Conservation (phyloP, 2,329 filamentous ascomycete genomes). For the Venturia pyrina region DNA sequence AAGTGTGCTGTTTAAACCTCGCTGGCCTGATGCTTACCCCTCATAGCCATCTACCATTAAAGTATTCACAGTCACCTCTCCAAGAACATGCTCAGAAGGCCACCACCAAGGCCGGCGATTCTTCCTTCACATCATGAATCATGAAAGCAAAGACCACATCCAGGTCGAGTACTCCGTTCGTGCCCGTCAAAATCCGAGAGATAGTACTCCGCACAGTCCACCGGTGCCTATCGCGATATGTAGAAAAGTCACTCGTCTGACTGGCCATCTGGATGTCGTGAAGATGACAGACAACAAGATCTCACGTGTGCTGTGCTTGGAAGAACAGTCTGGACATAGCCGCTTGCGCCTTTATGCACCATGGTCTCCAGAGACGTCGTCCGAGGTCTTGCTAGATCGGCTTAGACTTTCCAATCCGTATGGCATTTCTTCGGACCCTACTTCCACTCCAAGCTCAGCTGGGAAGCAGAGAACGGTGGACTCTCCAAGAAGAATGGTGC, state of each 20-base stretch:
- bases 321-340: constrained; percentile 17
- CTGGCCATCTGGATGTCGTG: constrained; percentile 20
- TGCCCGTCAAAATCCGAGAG: neutral
- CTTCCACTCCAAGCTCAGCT: constrained; percentile 20
- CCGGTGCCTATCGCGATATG: constrained; percentile 20
- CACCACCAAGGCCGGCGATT: constrained; percentile 13
- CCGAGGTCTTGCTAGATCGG: constrained; percentile 16
- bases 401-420: constrained; percentile 22
- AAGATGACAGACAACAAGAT: constrained; percentile 25
- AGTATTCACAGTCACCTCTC: constrained; percentile 12
- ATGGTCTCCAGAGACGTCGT: constrained; percentile 27
- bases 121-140: constrained; percentile 28
- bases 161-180: constrained; percentile 26
- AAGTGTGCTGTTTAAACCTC: neutral
- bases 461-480: constrained; percentile 25
- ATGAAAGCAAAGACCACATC: constrained; percentile 23
- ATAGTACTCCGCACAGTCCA: neutral
- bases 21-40: neutral
- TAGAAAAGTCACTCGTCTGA: constrained; percentile 18
- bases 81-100: neutral
- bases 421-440: constrained; percentile 14
- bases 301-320: constrained; percentile 23
- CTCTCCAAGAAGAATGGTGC: constrained; percentile 18
- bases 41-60: neutral
- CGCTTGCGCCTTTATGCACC: constrained; percentile 24